phyloP scores from a whole-genome alignment of 331 rosid species.

The Telfairia occidentalis region DNA sequence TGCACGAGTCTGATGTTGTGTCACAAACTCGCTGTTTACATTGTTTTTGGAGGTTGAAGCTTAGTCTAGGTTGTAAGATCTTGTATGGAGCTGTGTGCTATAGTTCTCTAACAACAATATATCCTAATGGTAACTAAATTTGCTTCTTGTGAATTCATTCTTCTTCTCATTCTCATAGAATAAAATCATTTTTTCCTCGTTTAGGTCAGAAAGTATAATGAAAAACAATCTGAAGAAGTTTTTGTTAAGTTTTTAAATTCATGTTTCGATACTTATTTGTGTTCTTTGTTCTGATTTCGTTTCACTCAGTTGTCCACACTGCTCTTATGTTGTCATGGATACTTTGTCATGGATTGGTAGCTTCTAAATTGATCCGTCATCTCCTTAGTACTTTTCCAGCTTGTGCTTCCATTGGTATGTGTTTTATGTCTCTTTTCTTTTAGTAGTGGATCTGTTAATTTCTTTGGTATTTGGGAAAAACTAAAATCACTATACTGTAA shows the following conservation, averaged over 20 bases:
- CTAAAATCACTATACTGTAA: background rate
- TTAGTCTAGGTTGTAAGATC: slow-evolving; percentile 33
- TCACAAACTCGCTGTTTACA: background rate
- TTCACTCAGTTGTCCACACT: slow-evolving; percentile 39
- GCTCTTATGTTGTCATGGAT: slow-evolving; percentile 56
- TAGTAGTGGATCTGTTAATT: background rate
- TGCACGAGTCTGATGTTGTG: slow-evolving; percentile 12
- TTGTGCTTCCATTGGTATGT: slow-evolving; percentile 87
- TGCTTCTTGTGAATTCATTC: background rate
- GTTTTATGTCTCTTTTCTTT: background rate
- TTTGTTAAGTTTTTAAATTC: background rate
- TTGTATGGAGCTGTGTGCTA: slow-evolving; percentile 34
- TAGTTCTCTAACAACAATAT: slow-evolving; percentile 34
- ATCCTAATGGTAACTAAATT: slow-evolving; percentile 40
- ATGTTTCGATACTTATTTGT: background rate
- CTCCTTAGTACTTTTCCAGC: slow-evolving; percentile 65
- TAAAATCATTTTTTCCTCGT: background rate
- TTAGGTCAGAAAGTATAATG: background rate
- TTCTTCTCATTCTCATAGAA: slow-evolving; percentile 1
- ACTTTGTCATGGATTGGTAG: slow-evolving; percentile 67
- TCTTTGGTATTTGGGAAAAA: background rate
- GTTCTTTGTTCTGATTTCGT: background rate
- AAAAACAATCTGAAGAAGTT: background rate
- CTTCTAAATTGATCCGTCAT: slow-evolving; percentile 62
- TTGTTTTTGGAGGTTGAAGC: slow-evolving; percentile 32